phyloP scores from a whole-genome alignment of 169 alveolate genomes.

The Eimeria necatrix region DNA sequence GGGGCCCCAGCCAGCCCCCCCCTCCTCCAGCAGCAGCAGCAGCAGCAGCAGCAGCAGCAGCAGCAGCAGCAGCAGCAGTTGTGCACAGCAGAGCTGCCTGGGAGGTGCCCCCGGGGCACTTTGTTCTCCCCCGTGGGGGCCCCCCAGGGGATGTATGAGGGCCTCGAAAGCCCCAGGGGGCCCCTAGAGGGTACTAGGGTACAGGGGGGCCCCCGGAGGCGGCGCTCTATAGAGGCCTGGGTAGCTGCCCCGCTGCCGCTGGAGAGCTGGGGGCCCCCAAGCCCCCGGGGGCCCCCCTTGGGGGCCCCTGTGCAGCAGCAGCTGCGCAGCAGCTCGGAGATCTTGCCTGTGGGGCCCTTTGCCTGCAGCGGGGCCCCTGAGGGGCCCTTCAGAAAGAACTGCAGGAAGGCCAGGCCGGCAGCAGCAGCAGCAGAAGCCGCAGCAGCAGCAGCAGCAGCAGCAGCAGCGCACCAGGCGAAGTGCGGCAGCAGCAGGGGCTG shows the following conservation, averaged over 20 bases:
- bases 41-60: slow-evolving; percentile 51
- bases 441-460: slow-evolving; percentile 31
- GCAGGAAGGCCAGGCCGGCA: not conserved
- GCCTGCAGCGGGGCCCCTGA: slow-evolving; percentile 16
- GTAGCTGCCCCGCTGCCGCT: slow-evolving; percentile 17
- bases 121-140: too few species aligned
- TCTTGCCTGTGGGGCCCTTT: slow-evolving; percentile 46
- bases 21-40: slow-evolving; percentile 5
- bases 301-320: slow-evolving; percentile 8
- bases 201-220: slow-evolving; percentile 28
- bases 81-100: not conserved
- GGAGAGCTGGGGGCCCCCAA: not conserved
- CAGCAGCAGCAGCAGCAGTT: slow-evolving; percentile 28
- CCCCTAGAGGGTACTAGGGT: not conserved
- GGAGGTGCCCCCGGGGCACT: not conserved
- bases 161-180: too few species aligned
- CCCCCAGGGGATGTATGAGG: not conserved
- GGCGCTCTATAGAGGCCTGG: slow-evolving; percentile 44
- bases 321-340: not conserved
- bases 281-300: not conserved
- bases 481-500: slow-evolving; percentile 17
- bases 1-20: not conserved
- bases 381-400: slow-evolving; percentile 36
- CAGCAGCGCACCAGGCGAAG: too few species aligned
- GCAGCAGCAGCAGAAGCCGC: not conserved